Evolutionary conservation across 2,329 filamentous ascomycete species (phyloP).

Genomic region (Fusarium domesticum): DNA sequence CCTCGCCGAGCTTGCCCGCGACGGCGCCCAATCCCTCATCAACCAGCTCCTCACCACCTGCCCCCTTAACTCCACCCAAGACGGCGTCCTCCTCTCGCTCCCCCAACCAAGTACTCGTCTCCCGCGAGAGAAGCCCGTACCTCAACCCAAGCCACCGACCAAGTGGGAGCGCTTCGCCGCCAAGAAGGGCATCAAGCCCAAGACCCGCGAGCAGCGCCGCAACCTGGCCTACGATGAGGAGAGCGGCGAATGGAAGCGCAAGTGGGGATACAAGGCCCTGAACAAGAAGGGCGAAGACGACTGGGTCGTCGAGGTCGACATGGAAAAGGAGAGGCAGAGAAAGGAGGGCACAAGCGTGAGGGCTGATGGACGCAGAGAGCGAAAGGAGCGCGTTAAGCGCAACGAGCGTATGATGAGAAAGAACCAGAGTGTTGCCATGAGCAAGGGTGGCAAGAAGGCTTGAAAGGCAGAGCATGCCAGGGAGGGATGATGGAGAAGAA

Average conservation of each 20-base stretch:
- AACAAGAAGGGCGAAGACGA: slow-evolving; percentile 81
- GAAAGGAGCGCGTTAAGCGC: slow-evolving; percentile 66
- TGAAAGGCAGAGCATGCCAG: slow-evolving; percentile 1
- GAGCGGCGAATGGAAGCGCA: slow-evolving; percentile 83
- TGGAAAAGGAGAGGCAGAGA: slow-evolving; percentile 62
- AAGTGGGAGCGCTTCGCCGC: slow-evolving; percentile 96
- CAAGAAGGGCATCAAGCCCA: slow-evolving; percentile 94
- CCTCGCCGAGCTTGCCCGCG: slow-evolving; percentile 73
- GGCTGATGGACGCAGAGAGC: slow-evolving; percentile 61
- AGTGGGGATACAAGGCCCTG: slow-evolving; percentile 91
- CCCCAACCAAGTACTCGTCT: slow-evolving; percentile 67
- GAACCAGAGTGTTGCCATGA: slow-evolving; percentile 50
- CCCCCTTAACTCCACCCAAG: slow-evolving; percentile 65
- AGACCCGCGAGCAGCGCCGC: slow-evolving; percentile 70
- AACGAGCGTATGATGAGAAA: slow-evolving; percentile 69
- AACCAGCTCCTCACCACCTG: slow-evolving; percentile 93
- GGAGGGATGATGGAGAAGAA: not conserved
- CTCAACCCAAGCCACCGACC: slow-evolving; percentile 75
- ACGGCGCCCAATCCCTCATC: slow-evolving; percentile 86
- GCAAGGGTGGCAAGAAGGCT: slow-evolving; percentile 22
- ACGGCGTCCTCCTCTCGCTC: slow-evolving; percentile 75
- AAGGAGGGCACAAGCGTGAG: slow-evolving; percentile 61
- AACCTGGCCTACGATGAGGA: slow-evolving; percentile 82
- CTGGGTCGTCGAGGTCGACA: slow-evolving; percentile 90
- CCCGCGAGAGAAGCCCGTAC: slow-evolving; percentile 89